These are phyloP conservation scores for Rauvolfia tetraphylla DNA, from an alignment of 257 asterid genomes.

Conservation along the genomic window DNA sequence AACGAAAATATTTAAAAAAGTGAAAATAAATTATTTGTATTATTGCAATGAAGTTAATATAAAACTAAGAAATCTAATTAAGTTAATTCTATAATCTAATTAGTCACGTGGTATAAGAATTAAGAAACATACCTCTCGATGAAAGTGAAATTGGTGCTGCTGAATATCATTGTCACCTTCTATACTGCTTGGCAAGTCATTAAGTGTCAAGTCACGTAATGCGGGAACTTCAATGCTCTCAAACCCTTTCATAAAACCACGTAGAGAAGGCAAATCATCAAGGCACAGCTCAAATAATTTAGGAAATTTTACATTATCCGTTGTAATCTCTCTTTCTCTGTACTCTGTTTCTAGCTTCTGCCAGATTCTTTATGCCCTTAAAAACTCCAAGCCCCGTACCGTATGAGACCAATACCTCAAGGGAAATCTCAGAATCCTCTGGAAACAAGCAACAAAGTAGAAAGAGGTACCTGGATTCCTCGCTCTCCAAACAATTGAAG, in stretches of 20 bases:
- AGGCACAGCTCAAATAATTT: rapidly evolving
- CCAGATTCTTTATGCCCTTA: not conserved
- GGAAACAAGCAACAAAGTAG: conserved; percentile 29
- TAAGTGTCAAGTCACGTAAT: not conserved
- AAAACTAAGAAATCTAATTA: too few relatives aligned
- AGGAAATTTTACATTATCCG: not conserved
- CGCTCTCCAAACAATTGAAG: conserved; percentile 15
- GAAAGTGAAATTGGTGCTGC: too few relatives aligned
- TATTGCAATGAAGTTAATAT: too few relatives aligned
- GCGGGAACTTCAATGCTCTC: not conserved
- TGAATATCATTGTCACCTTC: not conserved
- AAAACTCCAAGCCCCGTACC: conserved; percentile 15
- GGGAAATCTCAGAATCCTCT: conserved; percentile 15
- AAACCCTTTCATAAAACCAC: not conserved
- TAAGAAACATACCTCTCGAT: too few relatives aligned
- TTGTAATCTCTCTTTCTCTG: not conserved
- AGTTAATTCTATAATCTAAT: too few relatives aligned
- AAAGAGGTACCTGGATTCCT: conserved; percentile 16
- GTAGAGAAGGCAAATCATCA: not conserved
- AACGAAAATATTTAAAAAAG: too few relatives aligned
- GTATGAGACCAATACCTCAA: conserved; percentile 17
- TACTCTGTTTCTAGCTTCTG: conserved; percentile 9
- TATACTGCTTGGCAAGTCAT: not conserved
- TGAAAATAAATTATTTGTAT: too few relatives aligned
- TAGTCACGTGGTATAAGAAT: too few relatives aligned